These are phyloP conservation scores for Lycium barbarum DNA, from an alignment of 257 asterid genomes.

Conservation along the genomic window DNA sequence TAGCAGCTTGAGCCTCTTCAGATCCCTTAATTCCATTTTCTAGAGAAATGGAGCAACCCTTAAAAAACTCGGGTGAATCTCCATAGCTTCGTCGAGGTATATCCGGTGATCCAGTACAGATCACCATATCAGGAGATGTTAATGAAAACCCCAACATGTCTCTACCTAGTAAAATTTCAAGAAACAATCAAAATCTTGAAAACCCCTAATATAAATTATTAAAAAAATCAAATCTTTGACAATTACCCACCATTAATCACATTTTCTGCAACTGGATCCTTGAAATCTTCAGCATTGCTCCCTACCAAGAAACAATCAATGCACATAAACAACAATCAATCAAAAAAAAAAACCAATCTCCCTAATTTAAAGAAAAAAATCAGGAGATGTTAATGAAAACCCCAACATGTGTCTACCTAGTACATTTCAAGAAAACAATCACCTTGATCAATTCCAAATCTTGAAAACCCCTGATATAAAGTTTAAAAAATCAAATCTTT, in stretches of 20 bases:
- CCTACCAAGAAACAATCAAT: slow-evolving; percentile 27
- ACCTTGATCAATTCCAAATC: not conserved
- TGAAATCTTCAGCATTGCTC: slow-evolving; percentile 17
- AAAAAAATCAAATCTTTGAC: slow-evolving; percentile 27
- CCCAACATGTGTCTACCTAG: slow-evolving; percentile 68
- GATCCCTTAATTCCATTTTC: slow-evolving; percentile 85
- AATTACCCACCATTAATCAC: slow-evolving; percentile 42
- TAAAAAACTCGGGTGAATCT: slow-evolving; percentile 62
- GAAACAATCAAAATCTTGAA: slow-evolving; percentile 26
- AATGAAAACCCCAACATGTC: slow-evolving; percentile 69
- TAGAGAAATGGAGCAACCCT: slow-evolving; percentile 62
- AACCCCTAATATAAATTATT: not conserved
- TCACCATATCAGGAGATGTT: slow-evolving; percentile 79
- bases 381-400: slow-evolving; percentile 78
- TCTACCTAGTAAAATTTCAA: slow-evolving; percentile 53
- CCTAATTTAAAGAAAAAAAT: slow-evolving; percentile 35
- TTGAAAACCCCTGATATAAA: not conserved
- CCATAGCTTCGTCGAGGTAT: slow-evolving; percentile 55
- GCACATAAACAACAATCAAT: not conserved
- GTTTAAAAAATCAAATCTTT: slow-evolving; percentile 23
- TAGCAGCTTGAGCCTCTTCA: slow-evolving; percentile 47
- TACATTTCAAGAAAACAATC: slow-evolving; percentile 9
- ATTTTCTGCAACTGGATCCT: slow-evolving; percentile 29
- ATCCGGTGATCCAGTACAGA: slow-evolving; percentile 78
- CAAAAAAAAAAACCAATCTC: not conserved